Conservation (phyloP, 768 basidiomycete genomes). For the Leccinum ochraceum region DNA sequence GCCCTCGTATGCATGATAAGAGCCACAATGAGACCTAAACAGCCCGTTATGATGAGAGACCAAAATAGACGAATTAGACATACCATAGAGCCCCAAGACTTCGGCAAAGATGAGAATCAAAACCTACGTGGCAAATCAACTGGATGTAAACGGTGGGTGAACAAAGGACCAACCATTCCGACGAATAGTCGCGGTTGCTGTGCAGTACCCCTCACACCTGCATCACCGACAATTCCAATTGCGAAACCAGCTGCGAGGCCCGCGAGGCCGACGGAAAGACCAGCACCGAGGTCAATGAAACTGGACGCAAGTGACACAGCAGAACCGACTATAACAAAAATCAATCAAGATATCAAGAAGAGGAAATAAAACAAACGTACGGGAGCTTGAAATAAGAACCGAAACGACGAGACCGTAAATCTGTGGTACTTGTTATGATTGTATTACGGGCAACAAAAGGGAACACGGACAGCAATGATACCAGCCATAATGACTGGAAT, state of each 20-base stretch:
- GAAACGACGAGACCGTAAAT: conserved; percentile 99
- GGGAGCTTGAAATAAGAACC: conserved; percentile 87
- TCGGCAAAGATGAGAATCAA: conserved; percentile 98
- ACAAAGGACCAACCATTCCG: conserved; percentile 68
- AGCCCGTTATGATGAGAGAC: neutral
- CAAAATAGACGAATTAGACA: conserved; percentile 7
- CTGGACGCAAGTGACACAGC: conserved; percentile 91
- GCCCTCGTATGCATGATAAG: conserved; percentile 92
- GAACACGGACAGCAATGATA: conserved; percentile 91
- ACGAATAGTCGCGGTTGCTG: conserved; percentile 95
- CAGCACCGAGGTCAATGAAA: conserved; percentile 92
- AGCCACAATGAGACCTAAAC: conserved; percentile 80
- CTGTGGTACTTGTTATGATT: conserved; percentile 38
- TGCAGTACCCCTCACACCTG: conserved; percentile 96
- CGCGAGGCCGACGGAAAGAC: conserved; percentile 88
- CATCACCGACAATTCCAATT: conserved; percentile 98
- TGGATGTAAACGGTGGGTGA: neutral
- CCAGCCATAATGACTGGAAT: conserved; percentile 99
- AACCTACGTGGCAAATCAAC: conserved; percentile 51
- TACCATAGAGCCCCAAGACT: conserved; percentile 90
- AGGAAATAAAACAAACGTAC: conserved; percentile 49
- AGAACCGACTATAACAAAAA: conserved; percentile 51
- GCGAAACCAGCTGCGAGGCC: conserved; percentile 98
- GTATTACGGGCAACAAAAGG: neutral
- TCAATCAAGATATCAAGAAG: neutral